Conservation (phyloP, 257 asterid species). For the Nemophila menziesii region DNA sequence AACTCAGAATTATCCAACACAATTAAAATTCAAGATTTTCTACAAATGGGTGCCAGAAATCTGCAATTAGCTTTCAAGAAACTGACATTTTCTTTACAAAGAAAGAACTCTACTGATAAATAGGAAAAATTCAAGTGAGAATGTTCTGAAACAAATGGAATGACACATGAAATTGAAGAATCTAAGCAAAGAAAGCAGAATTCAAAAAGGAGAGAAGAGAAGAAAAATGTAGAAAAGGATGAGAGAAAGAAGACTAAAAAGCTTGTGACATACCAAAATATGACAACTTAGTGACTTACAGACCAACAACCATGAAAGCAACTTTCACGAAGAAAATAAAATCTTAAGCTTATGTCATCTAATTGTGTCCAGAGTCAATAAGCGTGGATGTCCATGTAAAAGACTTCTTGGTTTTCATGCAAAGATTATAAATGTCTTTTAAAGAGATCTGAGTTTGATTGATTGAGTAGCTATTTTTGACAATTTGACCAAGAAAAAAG, state of each 20-base stretch:
- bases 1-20: neutral
- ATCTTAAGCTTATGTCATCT: conserved; percentile 4
- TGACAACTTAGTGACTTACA: conserved; percentile 5
- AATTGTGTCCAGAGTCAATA: conserved; percentile 4
- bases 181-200: conserved; percentile 9
- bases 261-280: conserved; percentile 17
- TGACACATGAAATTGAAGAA: conserved; percentile 9
- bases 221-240: conserved; percentile 12
- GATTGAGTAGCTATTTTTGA: neutral
- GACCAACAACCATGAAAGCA: conserved; percentile 18
- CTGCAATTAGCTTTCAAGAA: neutral
- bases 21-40: neutral
- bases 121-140: conserved; percentile 1
- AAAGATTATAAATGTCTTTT: neutral
- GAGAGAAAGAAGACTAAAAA: conserved; percentile 19
- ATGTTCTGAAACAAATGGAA: conserved; percentile 13
- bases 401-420: neutral
- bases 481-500: too few species aligned
- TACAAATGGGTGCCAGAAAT: neutral
- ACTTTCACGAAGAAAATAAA: conserved; percentile 5
- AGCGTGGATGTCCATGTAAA: neutral
- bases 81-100: neutral
- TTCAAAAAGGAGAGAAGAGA: conserved; percentile 9
- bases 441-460: neutral
- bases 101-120: conserved; percentile 1